Base-by-base conservation (phyloP, 192 early-diverging fungal genomes). In the Allomyces javanicus region DNA sequence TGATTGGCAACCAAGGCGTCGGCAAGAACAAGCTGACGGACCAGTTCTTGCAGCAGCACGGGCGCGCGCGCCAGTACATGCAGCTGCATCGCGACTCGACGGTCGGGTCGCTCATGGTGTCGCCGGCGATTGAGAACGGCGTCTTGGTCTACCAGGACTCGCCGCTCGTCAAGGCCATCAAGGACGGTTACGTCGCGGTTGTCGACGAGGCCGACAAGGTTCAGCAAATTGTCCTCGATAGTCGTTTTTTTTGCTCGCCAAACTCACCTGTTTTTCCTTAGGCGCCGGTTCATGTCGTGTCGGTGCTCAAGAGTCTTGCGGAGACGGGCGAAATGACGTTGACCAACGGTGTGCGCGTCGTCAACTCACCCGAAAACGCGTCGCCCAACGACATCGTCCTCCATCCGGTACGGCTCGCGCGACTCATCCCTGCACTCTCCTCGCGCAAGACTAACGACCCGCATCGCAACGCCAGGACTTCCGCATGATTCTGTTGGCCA, bases 1-100 rank as follows among this genome's bases (percentile, higher is more conserved):
- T 91, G 24, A 88, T 91, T 72, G 89, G 89, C 67, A 91, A 91
- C 67, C 89, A 91, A 67, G 89, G 88, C 64, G 82, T 84, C 7
- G 82, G 82, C 44, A 84, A 84, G 62, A 84, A 84, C 68, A 81
- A 81, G 68, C 66, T 85, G 62, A 77, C 80, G 1, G 82, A 83
- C 67, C 85, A 86, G 67, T 85, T 91, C 65, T 77, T 91, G 63
- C 83, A 91, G 64, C 77, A 87, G 3, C 71, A 88, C 24, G 69
- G 73, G 21, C 73, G 84, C 7, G 87, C 88, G 44, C 73, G 87
- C 14, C 86, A 90, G 68, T 90, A 90, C 67, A 86, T 90, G 25
- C 88, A 90, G 68, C 72, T 88, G 10, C 87, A 90, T 70, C 78
- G 88, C 63, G 88, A 90, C 62, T 86, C 81, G 24, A 90, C 88